Base-by-base conservation (phyloP, 768 basidiomycete genomes). In the Suillus variegatus region DNA sequence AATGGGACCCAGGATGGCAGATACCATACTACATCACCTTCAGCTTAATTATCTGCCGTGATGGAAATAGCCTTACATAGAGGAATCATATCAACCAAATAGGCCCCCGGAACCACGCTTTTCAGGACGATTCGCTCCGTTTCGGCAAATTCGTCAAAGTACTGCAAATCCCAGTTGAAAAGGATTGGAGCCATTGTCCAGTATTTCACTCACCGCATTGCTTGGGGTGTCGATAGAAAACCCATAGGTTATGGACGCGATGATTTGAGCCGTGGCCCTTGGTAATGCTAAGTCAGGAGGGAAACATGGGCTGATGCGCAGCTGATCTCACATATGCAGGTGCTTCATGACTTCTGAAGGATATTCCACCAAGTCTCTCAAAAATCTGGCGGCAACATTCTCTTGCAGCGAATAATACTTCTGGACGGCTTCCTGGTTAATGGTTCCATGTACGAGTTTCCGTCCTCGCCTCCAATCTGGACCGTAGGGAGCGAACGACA, bases 1-100 rank as follows among this genome's bases (percentile, higher is more conserved):
- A 69, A 70, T n/a, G 73, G 73, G n/a, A 71, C 43, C 64, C 70
- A 66, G 9, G 49, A 43, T 6, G 73, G 73, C 10, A 74, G 40
- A 60, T 69, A 44, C 55, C 69, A 70, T 46, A 74, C 73, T 74
- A 20, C 16, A 64, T 6, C 8, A 13, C 18, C 38, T 56, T 38
- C 41, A n/a, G 55, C 12, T 40, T 40, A 35, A 25, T 35, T 32
- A 20, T 41, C 32, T n/a, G 20, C 16, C 10, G 16, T 16, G 4
- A 16, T 43, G 18, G 14, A 41, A n/a, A 8, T 16, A 12, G 46
- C 22, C 65, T 40, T 65, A 56, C 65, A 40, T 38, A 52, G 40
- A 32, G 65, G 65, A 38, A 64, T 64, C 44, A 65, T 41, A 12
- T 65, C 65, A 46, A 65, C 65, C 18, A 64, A 18, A 20, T 65